These are phyloP conservation scores for Neofusicoccum laricinum DNA, from an alignment of 2,329 filamentous ascomycete genomes.

Conservation along the genomic window DNA sequence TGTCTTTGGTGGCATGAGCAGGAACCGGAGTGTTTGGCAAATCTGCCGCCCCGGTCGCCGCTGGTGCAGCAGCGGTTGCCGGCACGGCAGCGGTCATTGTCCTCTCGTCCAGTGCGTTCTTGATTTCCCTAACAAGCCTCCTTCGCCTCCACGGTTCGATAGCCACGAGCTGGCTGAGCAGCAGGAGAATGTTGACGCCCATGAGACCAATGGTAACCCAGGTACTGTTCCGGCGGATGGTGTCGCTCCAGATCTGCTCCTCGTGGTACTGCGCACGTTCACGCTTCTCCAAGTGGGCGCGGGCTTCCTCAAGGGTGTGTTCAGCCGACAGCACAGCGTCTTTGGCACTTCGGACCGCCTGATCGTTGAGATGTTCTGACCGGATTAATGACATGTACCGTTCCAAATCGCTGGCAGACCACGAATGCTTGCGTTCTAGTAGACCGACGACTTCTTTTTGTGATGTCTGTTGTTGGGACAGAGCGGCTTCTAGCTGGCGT, in stretches of 20 bases:
- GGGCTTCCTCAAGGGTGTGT: constrained; percentile 72
- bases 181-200: constrained; percentile 90
- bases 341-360: constrained; percentile 70
- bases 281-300: constrained; percentile 70
- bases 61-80: background rate
- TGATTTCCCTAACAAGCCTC: constrained; percentile 75
- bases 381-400: constrained; percentile 91
- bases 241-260: constrained; percentile 98
- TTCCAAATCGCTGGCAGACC: constrained; percentile 83
- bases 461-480: constrained; percentile 76
- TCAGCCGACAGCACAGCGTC: constrained; percentile 73
- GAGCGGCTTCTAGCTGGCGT: constrained; percentile 75
- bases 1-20: background rate
- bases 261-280: constrained; percentile 95
- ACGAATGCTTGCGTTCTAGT: constrained; percentile 88
- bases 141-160: constrained; percentile 88
- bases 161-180: constrained; percentile 81
- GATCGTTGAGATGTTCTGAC: constrained; percentile 89
- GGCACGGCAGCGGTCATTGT: constrained; percentile 19
- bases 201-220: constrained; percentile 99
- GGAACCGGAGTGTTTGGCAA: background rate
- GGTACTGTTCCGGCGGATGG: constrained; percentile 91
- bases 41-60: background rate
- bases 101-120: constrained; percentile 32
- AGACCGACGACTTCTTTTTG: constrained; percentile 95